Base-by-base conservation (phyloP, 2,329 filamentous ascomycete genomes). In the Biscogniauxia sp. region DNA sequence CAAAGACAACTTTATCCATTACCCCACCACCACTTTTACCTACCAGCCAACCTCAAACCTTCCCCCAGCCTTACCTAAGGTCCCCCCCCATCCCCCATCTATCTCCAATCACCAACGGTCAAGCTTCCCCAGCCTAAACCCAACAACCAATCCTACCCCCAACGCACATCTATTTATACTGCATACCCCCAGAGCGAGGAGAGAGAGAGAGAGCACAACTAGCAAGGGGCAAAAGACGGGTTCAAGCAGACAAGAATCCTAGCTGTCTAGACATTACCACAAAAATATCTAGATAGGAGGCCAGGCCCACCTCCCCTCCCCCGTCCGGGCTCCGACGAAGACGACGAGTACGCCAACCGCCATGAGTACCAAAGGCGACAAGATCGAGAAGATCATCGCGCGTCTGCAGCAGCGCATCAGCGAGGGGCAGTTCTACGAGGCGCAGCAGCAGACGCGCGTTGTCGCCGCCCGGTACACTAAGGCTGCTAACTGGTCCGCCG, bases 371-470 rank as follows among this genome's bases (percentile, higher is more conserved):
- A 77, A 74, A 59, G 70, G 69, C 66, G 77, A 79, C 74, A 82
- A 82, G 73, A 82, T 83, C 72, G 78, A 80, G 59, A 82, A 81
- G 73, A 87, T 87, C 75, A 85, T 87, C 68, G 74, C 81, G 60
- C 82, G 84, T 25, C 88, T 97, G 75, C 91, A 94, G 79, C 83
- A 90, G 77, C 94, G 92, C 77, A 97, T 97, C 77, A 83, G 87
- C 68, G 92, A 96, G 77, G 94, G 93, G 72, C 89, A 95, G 75
- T 97, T 87, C 83, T 99, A 99, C 81, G 95, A 99, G 84, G 95
- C 95, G 61, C 94, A 98, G 79, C 95, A 99, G 78, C 95, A 99
- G 81, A 92, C 97, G 67, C 92, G 95, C 64, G 93, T 97, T 58
- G 94, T 97, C 68, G 93, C 93, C 63, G 90, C 92, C 49, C 93